phyloP scores from a whole-genome alignment of 2,329 filamentous ascomycete species.

The Pyrenophora tritici-repentis region DNA sequence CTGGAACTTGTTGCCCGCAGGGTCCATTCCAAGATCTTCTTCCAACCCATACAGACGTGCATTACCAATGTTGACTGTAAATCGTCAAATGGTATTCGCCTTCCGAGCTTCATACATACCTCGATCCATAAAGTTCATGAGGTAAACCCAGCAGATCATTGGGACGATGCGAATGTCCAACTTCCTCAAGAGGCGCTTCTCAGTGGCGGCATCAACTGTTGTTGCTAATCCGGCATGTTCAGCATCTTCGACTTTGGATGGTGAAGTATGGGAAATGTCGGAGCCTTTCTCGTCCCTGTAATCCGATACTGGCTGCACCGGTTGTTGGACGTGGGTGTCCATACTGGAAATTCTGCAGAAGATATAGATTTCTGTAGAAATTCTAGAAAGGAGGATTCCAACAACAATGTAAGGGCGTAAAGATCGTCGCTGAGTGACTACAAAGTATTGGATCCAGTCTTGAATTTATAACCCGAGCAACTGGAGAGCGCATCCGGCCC shows the following conservation, averaged over 20 bases:
- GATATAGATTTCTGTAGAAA: neutral
- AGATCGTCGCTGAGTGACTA: conserved; percentile 8
- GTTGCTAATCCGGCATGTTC: conserved; percentile 11
- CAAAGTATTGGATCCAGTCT: conserved; percentile 9
- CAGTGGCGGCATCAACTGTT: conserved; percentile 51
- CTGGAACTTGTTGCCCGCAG: conserved; percentile 25
- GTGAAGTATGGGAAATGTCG: conserved; percentile 4
- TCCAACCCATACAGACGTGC: conserved; percentile 38
- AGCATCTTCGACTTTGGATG: conserved; percentile 21
- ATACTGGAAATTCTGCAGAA: conserved; percentile 5
- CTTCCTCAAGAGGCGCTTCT: conserved; percentile 54
- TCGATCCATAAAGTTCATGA: conserved; percentile 54
- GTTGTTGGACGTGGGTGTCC: neutral
- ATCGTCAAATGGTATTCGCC: neutral
- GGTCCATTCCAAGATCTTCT: conserved; percentile 24
- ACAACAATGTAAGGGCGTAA: neutral
- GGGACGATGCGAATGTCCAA: conserved; percentile 56
- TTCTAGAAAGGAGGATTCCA: neutral
- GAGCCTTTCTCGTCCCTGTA: conserved; percentile 19
- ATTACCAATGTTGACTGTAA: conserved; percentile 47
- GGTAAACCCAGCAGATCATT: conserved; percentile 61
- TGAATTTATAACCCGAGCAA: conserved; percentile 12
- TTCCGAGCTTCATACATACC: conserved; percentile 32
- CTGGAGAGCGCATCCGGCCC: conserved; percentile 10
- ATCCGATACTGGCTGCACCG: conserved; percentile 5